phyloP scores from a whole-genome alignment of 768 basidiomycete genomes.

The Suillus alpinus region DNA sequence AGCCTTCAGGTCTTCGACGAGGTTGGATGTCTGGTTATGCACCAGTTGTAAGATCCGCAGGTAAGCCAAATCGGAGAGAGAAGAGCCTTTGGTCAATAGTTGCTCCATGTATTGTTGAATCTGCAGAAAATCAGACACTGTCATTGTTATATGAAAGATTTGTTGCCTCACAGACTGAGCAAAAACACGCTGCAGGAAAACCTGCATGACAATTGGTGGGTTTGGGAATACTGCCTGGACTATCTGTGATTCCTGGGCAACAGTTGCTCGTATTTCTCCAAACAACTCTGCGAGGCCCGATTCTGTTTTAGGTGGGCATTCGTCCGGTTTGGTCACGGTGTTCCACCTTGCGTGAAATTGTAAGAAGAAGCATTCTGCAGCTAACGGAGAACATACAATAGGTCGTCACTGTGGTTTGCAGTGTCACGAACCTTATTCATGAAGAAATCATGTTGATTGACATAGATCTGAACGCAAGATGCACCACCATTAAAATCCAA shows the following conservation, averaged over 20 bases:
- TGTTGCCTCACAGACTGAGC: constrained; percentile 79
- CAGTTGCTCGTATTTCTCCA: constrained; percentile 83
- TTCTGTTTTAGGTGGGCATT: constrained; percentile 73
- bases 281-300: constrained; percentile 78
- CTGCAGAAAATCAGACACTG: constrained; percentile 38
- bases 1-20: constrained; percentile 89
- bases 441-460: constrained; percentile 99
- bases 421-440: constrained; percentile 84
- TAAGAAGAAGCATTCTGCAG: background rate
- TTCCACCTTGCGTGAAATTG: constrained; percentile 62
- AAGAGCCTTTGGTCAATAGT: constrained; percentile 70
- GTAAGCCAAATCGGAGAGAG: constrained; percentile 85
- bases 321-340: constrained; percentile 74
- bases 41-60: constrained; percentile 88
- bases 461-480: constrained; percentile 97
- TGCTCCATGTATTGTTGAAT: constrained; percentile 97
- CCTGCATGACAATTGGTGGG: constrained; percentile 95
- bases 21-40: constrained; percentile 69
- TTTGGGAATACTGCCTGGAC: constrained; percentile 99
- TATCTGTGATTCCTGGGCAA: constrained; percentile 94
- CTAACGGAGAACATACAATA: constrained; percentile 42
- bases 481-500: constrained; percentile 97
- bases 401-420: constrained; percentile 50
- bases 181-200: constrained; percentile 95
- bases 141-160: constrained; percentile 1